Percentiles rank a stretch among this genome's conserved stretches.
phyloP scores from a whole-genome alignment of 805 yeast genomes.

The Teunomyces barrocoloradensis region DNA sequence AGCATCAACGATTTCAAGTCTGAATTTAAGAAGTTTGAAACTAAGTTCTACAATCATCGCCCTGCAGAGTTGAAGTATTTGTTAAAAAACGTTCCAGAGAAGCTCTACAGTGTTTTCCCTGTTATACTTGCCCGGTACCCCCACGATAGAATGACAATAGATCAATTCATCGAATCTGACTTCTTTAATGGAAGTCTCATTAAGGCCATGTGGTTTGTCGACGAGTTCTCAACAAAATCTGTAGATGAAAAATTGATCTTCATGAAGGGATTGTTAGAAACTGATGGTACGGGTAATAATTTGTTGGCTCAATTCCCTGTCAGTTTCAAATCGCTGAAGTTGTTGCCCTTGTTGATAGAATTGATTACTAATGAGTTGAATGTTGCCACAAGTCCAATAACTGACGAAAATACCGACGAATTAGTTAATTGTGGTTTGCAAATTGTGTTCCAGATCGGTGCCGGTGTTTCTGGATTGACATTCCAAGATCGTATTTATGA shows the following conservation, averaged over 20 bases:
- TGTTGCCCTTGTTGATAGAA: conserved; percentile 66
- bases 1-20: conserved; percentile 60
- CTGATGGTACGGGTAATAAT: conserved; percentile 12
- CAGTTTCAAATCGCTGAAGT: conserved; percentile 60
- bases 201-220: conserved; percentile 75
- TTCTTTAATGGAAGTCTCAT: conserved; percentile 83
- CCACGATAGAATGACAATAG: conserved; percentile 55
- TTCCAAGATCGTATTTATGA: conserved; percentile 72
- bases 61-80: conserved; percentile 40
- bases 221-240: conserved; percentile 75
- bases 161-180: conserved; percentile 65
- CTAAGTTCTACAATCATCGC: conserved; percentile 40
- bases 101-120: conserved; percentile 49
- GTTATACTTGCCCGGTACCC: conserved; percentile 57
- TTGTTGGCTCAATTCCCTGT: conserved; percentile 35
- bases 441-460: conserved; percentile 61
- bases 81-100: conserved; percentile 56
- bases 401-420: conserved; percentile 31
- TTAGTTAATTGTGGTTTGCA: conserved; percentile 48
- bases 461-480: conserved; percentile 67
- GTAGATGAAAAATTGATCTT: conserved; percentile 65
- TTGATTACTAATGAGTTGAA: conserved; percentile 42
- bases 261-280: conserved; percentile 58
- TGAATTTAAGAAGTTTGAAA: conserved; percentile 47
- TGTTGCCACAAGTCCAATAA: conserved; percentile 15